A percentile compares a stretch with the other conserved stretches of the same genome.
Evolutionary conservation across 2,329 filamentous ascomycete species (phyloP).

Genomic region (Sarocladium brachiariae): DNA sequence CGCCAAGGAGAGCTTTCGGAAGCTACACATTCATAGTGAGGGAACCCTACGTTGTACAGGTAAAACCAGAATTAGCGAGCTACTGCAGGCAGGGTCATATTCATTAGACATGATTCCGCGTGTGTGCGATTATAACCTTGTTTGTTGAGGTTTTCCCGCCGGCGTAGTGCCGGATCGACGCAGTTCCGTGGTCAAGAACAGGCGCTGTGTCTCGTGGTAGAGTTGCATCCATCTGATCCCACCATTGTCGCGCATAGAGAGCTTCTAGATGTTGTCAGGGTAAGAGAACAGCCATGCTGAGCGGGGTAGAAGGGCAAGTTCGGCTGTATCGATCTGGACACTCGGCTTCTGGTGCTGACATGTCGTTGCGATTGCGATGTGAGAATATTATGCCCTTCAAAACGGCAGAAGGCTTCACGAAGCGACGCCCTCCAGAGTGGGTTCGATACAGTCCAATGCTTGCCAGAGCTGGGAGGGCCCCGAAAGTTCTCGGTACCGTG

Average conservation of each 20-base stretch:
- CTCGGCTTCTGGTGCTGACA: too few relatives aligned
- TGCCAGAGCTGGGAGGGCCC: too few relatives aligned
- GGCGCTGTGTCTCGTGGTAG: not conserved
- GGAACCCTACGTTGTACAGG: not conserved
- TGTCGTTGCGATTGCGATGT: too few relatives aligned
- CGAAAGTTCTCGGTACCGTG: not conserved
- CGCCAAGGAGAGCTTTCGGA: too few relatives aligned
- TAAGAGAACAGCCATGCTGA: too few relatives aligned
- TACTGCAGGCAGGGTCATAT: not conserved
- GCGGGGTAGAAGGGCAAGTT: conserved; percentile 1
- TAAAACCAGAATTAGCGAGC: not conserved
- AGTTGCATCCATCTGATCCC: not conserved
- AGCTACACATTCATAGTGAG: not conserved
- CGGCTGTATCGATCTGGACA: too few relatives aligned
- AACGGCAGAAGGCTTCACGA: not conserved
- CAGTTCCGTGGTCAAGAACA: conserved; percentile 1
- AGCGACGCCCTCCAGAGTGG: not conserved
- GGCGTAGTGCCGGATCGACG: conserved; percentile 5
- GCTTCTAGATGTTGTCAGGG: not conserved
- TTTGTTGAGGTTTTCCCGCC: not conserved
- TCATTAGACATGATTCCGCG: too few relatives aligned
- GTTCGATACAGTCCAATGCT: not conserved
- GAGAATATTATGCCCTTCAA: not conserved
- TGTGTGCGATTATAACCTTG: not conserved
- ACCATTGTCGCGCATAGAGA: conserved; percentile 8